Base-by-base conservation (phyloP, 352 stramenopile species). In the Pythium scleroteichum region DNA sequence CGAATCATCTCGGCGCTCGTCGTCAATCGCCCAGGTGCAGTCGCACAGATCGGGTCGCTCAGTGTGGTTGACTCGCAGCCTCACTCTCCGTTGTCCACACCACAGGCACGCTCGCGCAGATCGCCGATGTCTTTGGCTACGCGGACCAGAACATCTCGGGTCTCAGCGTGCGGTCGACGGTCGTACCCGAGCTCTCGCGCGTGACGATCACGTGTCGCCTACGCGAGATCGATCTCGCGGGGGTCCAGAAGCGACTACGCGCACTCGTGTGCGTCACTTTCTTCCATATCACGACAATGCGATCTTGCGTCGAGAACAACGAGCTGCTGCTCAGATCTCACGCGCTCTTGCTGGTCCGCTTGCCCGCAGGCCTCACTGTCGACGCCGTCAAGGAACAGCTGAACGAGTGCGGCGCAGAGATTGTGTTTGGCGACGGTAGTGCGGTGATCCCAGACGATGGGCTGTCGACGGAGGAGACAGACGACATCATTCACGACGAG, bases 1-100 rank as follows among this genome's bases (percentile, higher is more conserved):
- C 76, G 78, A 10, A 89, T 89, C 69, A 85, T 92, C 64, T 92
- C 79, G 14, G 73, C 78, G 35, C 75, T 92, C 4, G 82, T 92
- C 0, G 79, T 90, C 8, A 92, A 92, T 40, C 77, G 76, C 17
- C 78, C 80, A 44, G 78, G 71, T 82, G 32, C 58, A 23, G 26
- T 17, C 20, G 41, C 41, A n/a, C 17, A 10, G 41, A 14, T 14
- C 8, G 33, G 8, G 33, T 39, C 33, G 14, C 8, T 39, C 8
- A 14, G 33, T 8, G 14, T 39, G 8, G 33, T 39, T 14, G 8
- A 39, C 8, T 39, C 8, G 14, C 33, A 39, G 8, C 33, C 33
- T 39, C 33, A 39, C 24, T 49, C 4, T 2, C 19, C 44, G 7
- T 5, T 45, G 4, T 26, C 14, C 3, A 2, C 26, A 19, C 13